Evolutionary conservation across 192 early-diverging fungal species (phyloP).

Genomic region (Coemansia sp.): DNA sequence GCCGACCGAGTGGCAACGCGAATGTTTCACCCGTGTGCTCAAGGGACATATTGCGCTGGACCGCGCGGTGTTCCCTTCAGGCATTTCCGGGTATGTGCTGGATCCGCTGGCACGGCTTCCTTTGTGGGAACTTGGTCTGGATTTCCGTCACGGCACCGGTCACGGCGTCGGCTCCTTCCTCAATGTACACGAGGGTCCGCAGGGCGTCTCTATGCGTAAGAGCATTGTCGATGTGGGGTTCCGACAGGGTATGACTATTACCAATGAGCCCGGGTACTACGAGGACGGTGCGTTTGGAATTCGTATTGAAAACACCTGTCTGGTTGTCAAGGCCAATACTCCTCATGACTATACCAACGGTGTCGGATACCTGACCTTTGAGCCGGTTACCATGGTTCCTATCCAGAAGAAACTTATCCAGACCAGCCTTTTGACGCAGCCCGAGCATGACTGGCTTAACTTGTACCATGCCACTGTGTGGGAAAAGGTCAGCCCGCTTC

Average conservation of each 20-base stretch:
- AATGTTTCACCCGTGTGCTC: conserved; percentile 95
- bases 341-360: conserved; percentile 81
- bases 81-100: conserved; percentile 85
- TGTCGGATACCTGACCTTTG: conserved; percentile 83
- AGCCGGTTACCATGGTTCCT: conserved; percentile 88
- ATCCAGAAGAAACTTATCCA: conserved; percentile 86
- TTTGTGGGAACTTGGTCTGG: conserved; percentile 90
- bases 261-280: conserved; percentile 98
- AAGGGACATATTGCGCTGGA: conserved; percentile 97
- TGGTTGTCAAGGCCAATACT: conserved; percentile 75
- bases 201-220: conserved; percentile 84
- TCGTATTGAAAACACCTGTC: conserved; percentile 92
- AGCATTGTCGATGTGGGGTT: conserved; percentile 75
- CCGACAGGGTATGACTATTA: conserved; percentile 90
- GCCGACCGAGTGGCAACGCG: conserved; percentile 82
- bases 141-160: conserved; percentile 97
- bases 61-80: conserved; percentile 82
- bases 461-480: conserved; percentile 76
- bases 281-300: conserved; percentile 96
- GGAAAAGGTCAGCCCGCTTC: conserved; percentile 77
- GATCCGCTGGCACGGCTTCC: conserved; percentile 85
- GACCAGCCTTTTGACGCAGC: conserved; percentile 63
- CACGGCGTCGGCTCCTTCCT: conserved; percentile 96
- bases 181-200: conserved; percentile 95
- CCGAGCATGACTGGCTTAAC: conserved; percentile 88